phyloP scores from a whole-genome alignment of 1,284 basidiomycete genomes.

The Earliella scabrosa region DNA sequence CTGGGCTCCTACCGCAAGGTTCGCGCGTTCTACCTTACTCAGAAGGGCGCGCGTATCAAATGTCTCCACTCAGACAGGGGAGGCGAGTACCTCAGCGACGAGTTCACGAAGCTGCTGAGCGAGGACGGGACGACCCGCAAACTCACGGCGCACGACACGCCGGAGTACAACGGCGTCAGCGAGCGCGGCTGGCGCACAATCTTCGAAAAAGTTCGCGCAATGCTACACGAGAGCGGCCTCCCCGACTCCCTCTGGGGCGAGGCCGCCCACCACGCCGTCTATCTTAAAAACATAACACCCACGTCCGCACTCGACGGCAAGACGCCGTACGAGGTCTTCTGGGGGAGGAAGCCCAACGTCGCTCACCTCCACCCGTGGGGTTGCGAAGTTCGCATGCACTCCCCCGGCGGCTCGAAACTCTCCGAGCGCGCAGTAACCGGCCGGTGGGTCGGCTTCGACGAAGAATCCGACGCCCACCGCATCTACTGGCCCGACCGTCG shows the following conservation, averaged over 20 bases:
- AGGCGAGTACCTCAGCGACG: slow-evolving; percentile 7
- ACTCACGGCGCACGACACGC: slow-evolving; percentile 8
- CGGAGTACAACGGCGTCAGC: slow-evolving; percentile 43
- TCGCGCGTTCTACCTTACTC: slow-evolving; percentile 20
- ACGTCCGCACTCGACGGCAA: slow-evolving; percentile 33
- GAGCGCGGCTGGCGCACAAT: slow-evolving; percentile 40
- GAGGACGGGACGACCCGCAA: slow-evolving; percentile 7
- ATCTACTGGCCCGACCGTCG: slow-evolving; percentile 12
- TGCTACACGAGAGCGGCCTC: slow-evolving; percentile 31
- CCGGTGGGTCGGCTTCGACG: slow-evolving; percentile 31
- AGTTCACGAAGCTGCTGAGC: background rate
- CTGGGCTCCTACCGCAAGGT: slow-evolving; percentile 20
- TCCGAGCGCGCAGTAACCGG: slow-evolving; percentile 7
- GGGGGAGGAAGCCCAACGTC: slow-evolving; percentile 38
- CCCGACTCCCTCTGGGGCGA: slow-evolving; percentile 46
- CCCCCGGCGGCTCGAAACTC: slow-evolving; percentile 31
- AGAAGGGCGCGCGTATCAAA: slow-evolving; percentile 33
- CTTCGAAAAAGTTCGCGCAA: slow-evolving; percentile 23
- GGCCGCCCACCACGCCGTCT: slow-evolving; percentile 39
- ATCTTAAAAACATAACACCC: slow-evolving; percentile 42
- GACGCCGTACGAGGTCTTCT: slow-evolving; percentile 37
- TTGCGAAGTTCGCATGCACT: too few relatives aligned
- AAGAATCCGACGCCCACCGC: slow-evolving; percentile 25
- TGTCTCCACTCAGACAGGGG: slow-evolving; percentile 37
- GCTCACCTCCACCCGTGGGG: too few relatives aligned